These are phyloP conservation scores for Penicillium brasilianum DNA, from an alignment of 2,329 filamentous ascomycete species.

Conservation along the genomic window DNA sequence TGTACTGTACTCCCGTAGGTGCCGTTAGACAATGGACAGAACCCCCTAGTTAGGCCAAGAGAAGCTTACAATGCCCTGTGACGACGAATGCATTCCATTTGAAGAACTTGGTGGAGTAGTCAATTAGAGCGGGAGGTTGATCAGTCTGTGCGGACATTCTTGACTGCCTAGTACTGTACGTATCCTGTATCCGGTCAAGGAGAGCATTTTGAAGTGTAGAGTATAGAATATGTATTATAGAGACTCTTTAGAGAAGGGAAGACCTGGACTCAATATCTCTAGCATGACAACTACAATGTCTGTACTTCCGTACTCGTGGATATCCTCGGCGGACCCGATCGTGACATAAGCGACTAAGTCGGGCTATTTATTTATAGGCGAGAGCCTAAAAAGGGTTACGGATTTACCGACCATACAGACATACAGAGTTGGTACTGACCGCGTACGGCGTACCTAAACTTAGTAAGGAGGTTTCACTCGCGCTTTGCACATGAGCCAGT, in stretches of 20 bases:
- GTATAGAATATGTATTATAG: not conserved
- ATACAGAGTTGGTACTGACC: not conserved
- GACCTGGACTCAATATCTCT: no score
- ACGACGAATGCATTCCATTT: conserved; percentile 5
- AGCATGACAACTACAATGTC: not conserved
- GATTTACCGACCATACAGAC: not conserved
- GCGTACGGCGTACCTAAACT: not conserved
- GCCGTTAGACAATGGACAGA: not conserved
- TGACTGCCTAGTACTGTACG: not conserved
- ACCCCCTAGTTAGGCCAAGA: not conserved
- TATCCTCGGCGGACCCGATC: not conserved
- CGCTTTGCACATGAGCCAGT: not conserved
- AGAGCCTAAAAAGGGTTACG: not conserved
- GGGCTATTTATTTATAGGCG: conserved; percentile 4
- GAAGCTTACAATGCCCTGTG: conserved; percentile 2
- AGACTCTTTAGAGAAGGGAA: no score
- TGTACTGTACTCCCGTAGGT: not conserved
- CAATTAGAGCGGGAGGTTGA: not conserved
- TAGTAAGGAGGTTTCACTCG: conserved; percentile 17
- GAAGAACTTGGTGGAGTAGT: not conserved
- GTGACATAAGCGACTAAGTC: conserved; percentile 1
- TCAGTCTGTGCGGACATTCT: not conserved
- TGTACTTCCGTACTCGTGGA: not conserved
- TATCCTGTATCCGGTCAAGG: not conserved
- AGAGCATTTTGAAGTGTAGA: not conserved